Evolutionary conservation across 768 basidiomycete genomes (phyloP).

Genomic region (Phlebiopsis gigantea): DNA sequence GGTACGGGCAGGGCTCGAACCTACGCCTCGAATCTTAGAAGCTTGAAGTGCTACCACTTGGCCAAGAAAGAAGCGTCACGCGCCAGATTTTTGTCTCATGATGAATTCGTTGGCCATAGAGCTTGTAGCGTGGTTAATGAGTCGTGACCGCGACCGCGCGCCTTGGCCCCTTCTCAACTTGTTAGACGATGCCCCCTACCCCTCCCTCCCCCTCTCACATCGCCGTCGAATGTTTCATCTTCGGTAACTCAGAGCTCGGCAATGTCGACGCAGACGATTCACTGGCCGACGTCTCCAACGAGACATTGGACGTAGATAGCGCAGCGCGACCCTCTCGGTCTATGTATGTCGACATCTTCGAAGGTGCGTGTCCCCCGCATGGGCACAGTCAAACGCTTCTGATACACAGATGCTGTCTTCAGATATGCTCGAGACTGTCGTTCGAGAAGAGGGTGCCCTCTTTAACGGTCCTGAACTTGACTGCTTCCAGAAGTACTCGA

Average conservation of each 20-base stretch:
- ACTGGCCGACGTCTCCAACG: background rate
- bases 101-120: too few species aligned
- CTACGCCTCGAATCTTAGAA: too few species aligned
- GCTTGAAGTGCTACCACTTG: background rate
- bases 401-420: background rate
- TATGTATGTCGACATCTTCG: slow-evolving; percentile 40
- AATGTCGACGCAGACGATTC: background rate
- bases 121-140: slow-evolving; percentile 2
- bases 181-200: background rate
- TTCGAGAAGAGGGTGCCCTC: slow-evolving; percentile 46
- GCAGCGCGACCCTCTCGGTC: slow-evolving; percentile 21
- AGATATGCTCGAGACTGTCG: slow-evolving; percentile 56
- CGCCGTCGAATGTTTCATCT: background rate
- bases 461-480: slow-evolving; percentile 44
- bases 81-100: too few species aligned
- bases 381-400: background rate
- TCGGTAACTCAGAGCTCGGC: slow-evolving; percentile 3
- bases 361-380: slow-evolving; percentile 25
- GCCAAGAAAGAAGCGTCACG: background rate
- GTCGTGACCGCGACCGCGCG: background rate
- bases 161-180: too few species aligned
- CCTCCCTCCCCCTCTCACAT: background rate
- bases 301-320: background rate
- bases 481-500: slow-evolving; percentile 36
- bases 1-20: too few species aligned